A percentile compares a stretch with the other conserved stretches of the same genome.
These are phyloP conservation scores for Amyloporia xantha DNA, from an alignment of 768 basidiomycete genomes.

Conservation along the genomic window DNA sequence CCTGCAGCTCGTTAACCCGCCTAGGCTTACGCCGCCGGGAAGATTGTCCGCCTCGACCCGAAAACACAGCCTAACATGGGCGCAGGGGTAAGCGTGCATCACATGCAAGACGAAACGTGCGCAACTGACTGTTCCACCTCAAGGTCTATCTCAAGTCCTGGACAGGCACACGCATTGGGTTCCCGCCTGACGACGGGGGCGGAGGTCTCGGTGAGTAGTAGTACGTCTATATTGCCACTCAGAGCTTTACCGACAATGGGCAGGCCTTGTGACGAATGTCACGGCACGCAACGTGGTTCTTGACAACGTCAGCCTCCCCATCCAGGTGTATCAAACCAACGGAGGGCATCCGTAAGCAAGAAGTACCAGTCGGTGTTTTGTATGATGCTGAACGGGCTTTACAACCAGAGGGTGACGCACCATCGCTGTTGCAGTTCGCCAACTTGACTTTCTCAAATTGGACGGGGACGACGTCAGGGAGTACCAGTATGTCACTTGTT, in stretches of 20 bases:
- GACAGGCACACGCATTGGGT: constrained; percentile 43
- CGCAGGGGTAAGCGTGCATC: constrained; percentile 33
- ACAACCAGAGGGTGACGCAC: constrained; percentile 10
- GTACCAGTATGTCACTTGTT: constrained; percentile 12
- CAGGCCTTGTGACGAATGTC: constrained; percentile 26
- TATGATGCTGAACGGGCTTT: no score
- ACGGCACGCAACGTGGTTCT: constrained; percentile 36
- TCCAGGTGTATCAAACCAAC: constrained; percentile 49
- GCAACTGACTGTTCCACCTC: background rate
- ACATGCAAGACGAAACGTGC: background rate
- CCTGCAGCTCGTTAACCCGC: no score
- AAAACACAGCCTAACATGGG: constrained; percentile 50
- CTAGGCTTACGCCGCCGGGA: background rate
- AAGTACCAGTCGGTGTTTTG: no score
- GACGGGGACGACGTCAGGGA: constrained; percentile 35
- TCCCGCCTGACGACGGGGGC: constrained; percentile 50
- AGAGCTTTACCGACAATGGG: no score
- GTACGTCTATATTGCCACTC: no score
- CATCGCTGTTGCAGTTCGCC: constrained; percentile 40
- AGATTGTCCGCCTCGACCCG: constrained; percentile 43
- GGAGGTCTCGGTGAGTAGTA: constrained; percentile 41
- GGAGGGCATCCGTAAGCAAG: constrained; percentile 36
- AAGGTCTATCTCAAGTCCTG: constrained; percentile 55
- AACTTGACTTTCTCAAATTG: constrained; percentile 40
- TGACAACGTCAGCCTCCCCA: constrained; percentile 39